Base-by-base conservation (phyloP, 164 flowering plant genomes). In the Protea cynaroides region DNA sequence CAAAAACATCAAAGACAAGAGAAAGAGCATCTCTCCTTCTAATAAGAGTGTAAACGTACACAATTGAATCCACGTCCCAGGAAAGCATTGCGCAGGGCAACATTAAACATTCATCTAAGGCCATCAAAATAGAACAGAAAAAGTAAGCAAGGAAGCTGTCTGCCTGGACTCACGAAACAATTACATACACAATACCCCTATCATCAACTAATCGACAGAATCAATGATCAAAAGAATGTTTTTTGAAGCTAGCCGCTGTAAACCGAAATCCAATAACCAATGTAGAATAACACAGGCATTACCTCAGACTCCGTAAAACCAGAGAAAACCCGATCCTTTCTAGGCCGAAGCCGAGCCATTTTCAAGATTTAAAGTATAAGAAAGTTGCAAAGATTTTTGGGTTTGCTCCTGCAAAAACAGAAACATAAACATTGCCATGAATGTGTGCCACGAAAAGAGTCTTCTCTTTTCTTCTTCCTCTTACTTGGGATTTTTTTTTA, bases 321-420 rank as follows among this genome's bases (percentile, higher is more conserved):
- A 1, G 61, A 24, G 22, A 59, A 59, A 11, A 15, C 13, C 24
- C 15, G 65, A 59, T 37, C 43, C 25, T 68, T 65, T 68, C 71
- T 68, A 18, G 65, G 65, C 46, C 71, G 65, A 29, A 68, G 61
- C 53, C 65, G 71, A 43, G 22, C 61, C 71, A 68, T 68, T 52
- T 25, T 40, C 34, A 68, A 22, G 15, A 24, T 13, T 5, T 29
- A 3, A 29, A 29, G 34, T 29, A 29, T 5, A 5, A 29, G 5
- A 29, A 29, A 29, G 5, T 29, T 29, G 34, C 34, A 29, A 29
- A 2, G 2, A 3, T 29, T 29, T 29, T 29, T 29, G 34, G 34
- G 34, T 29, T 29, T 29, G 1, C 5, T 29, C 34, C 34, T 29
- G 34, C 34, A 29, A 29, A 29, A 29, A 29, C 4, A 29, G 5